Conservation (phyloP, 768 basidiomycete species). For the Chalciporus pseudorubinellus region DNA sequence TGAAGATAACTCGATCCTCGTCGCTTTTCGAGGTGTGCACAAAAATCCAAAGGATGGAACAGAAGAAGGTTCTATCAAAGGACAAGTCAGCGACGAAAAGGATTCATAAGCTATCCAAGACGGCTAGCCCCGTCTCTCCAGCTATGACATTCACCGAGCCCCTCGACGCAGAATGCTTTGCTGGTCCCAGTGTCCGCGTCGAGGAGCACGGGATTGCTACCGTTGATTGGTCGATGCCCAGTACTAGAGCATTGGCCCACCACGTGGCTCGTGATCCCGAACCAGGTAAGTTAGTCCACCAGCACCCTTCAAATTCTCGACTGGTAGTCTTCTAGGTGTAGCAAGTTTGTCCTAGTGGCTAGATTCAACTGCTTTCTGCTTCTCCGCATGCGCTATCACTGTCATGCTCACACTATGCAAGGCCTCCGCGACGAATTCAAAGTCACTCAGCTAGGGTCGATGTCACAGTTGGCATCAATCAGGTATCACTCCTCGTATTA, state of each 20-base stretch:
- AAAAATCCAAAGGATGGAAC: background rate
- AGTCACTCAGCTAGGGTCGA: slow-evolving; percentile 21
- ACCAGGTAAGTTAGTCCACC: no score
- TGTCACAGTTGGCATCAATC: no score
- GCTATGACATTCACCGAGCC: background rate
- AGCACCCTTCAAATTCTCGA: no score
- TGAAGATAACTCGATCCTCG: background rate
- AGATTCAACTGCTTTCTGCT: no score
- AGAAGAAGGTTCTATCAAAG: slow-evolving; percentile 10
- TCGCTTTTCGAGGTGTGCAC: background rate
- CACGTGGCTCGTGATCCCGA: no score
- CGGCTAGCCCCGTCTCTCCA: background rate
- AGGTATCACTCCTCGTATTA: background rate
- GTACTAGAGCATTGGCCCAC: background rate
- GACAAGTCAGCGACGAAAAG: slow-evolving; percentile 12
- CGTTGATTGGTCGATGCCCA: slow-evolving; percentile 6
- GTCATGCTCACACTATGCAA: background rate
- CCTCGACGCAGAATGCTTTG: background rate
- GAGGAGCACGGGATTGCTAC: background rate
- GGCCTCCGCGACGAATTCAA: slow-evolving; percentile 27
- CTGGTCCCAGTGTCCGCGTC: background rate
- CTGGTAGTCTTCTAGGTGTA: no score
- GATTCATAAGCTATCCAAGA: slow-evolving; percentile 18
- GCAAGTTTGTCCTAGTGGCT: no score
- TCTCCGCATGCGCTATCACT: no score